Conservation (phyloP, 371 early-diverging fungal species). For the Ordospora colligata region DNA sequence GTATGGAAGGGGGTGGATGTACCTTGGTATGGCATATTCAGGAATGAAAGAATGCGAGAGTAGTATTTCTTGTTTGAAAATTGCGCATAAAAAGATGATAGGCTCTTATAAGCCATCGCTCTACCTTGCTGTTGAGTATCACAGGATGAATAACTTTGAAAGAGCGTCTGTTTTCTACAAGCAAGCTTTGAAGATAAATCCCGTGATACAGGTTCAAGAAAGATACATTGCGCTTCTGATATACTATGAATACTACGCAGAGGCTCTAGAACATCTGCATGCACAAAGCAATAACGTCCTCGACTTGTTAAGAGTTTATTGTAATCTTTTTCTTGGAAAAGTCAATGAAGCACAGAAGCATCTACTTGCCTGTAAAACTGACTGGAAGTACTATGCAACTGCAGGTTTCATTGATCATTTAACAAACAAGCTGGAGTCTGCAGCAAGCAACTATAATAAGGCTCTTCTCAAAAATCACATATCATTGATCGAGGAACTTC, state of each 20-base stretch:
- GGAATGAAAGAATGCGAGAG: conserved; percentile 36
- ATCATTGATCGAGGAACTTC: conserved; percentile 25
- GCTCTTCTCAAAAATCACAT: conserved; percentile 3
- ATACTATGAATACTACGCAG: conserved; percentile 44
- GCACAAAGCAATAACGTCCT: background rate
- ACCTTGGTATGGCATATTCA: conserved; percentile 39
- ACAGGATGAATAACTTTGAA: conserved; percentile 35
- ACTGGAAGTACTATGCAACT: conserved; percentile 40
- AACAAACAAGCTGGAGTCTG: conserved; percentile 31
- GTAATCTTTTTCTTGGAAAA: conserved; percentile 45
- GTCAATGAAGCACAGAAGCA: conserved; percentile 22
- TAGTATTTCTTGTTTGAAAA: conserved; percentile 29
- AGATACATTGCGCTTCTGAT: conserved; percentile 31
- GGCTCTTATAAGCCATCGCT: conserved; percentile 27
- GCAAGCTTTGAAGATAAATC: conserved; percentile 18
- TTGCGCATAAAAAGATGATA: conserved; percentile 26
- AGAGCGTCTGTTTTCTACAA: conserved; percentile 41
- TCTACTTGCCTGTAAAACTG: conserved; percentile 13
- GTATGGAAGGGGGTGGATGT: conserved; percentile 23
- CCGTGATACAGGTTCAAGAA: background rate
- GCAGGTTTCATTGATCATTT: conserved; percentile 48
- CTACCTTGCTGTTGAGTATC: conserved; percentile 49
- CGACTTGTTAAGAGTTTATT: conserved; percentile 34
- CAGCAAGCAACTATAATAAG: conserved; percentile 35
- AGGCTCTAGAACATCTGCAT: conserved; percentile 16